phyloP scores from a whole-genome alignment of 2,329 filamentous ascomycete species.

The Xylaria sp. region DNA sequence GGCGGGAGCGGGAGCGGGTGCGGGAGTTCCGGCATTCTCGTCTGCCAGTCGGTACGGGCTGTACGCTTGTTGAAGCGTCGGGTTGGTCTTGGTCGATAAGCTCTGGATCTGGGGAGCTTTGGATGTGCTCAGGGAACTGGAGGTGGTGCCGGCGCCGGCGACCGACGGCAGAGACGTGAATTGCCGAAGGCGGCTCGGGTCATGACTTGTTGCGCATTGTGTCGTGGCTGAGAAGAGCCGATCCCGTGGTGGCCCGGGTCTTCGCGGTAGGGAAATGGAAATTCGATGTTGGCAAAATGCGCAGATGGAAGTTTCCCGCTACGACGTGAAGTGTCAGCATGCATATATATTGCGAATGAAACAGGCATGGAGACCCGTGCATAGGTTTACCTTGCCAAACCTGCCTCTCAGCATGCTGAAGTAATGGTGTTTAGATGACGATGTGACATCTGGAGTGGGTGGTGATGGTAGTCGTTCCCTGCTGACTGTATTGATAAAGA shows the following conservation, averaged over 20 bases:
- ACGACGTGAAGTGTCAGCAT: conserved; percentile 31
- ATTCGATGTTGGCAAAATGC: conserved; percentile 32
- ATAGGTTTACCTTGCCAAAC: conserved; percentile 41
- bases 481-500: background rate
- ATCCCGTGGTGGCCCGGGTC: background rate
- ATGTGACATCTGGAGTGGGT: conserved; percentile 40
- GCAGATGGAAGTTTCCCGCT: conserved; percentile 49
- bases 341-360: too few species aligned
- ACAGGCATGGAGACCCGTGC: too few species aligned
- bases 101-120: background rate
- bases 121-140: background rate
- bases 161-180: background rate
- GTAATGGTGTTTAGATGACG: conserved; percentile 25
- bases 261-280: conserved; percentile 21
- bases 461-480: background rate
- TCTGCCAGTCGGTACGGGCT: background rate
- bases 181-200: background rate
- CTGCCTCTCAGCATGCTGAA: conserved; percentile 50
- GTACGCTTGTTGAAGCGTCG: background rate
- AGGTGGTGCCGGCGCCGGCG: background rate
- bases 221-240: conserved; percentile 16
- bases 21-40: background rate
- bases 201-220: conserved; percentile 8
- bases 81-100: conserved; percentile 6
- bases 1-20: background rate